Evolutionary conservation across 176 grass and related monocot genomes (phyloP).

Genomic region (Oryza punctata): DNA sequence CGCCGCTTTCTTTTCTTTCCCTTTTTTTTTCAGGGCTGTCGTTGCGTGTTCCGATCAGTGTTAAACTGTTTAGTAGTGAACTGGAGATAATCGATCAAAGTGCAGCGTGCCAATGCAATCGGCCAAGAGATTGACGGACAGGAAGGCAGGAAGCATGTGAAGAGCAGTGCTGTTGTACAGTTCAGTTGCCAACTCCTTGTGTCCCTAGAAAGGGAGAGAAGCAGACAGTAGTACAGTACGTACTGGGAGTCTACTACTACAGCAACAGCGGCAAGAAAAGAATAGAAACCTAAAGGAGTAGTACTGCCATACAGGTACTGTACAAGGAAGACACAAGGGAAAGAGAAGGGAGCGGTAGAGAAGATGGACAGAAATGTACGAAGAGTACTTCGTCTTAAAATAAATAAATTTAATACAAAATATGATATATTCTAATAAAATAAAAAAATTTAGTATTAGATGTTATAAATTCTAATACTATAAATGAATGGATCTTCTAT

Average conservation of each 20-base stretch:
- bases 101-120: neutral
- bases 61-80: neutral
- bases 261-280: constrained; percentile 43
- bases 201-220: constrained; percentile 16
- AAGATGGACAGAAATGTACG: neutral
- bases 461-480: too few species aligned
- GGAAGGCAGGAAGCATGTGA: constrained; percentile 35
- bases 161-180: constrained; percentile 32
- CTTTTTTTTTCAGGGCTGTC: too few species aligned
- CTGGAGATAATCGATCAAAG: constrained; percentile 23
- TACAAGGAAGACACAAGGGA: neutral
- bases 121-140: constrained; percentile 2
- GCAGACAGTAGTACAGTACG: constrained; percentile 8
- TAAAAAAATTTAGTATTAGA: too few species aligned
- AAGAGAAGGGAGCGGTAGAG: neutral
- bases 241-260: constrained; percentile 38
- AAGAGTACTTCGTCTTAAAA: too few species aligned
- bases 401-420: too few species aligned
- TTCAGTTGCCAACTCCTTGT: constrained; percentile 3
- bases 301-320: neutral
- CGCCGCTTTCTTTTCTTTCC: too few species aligned
- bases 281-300: constrained; percentile 26
- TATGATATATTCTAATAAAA: too few species aligned
- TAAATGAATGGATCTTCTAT: too few species aligned
- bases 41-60: too few species aligned